These are phyloP conservation scores for Xylaria sp. DNA, from an alignment of 2,329 filamentous ascomycete species.

Conservation along the genomic window DNA sequence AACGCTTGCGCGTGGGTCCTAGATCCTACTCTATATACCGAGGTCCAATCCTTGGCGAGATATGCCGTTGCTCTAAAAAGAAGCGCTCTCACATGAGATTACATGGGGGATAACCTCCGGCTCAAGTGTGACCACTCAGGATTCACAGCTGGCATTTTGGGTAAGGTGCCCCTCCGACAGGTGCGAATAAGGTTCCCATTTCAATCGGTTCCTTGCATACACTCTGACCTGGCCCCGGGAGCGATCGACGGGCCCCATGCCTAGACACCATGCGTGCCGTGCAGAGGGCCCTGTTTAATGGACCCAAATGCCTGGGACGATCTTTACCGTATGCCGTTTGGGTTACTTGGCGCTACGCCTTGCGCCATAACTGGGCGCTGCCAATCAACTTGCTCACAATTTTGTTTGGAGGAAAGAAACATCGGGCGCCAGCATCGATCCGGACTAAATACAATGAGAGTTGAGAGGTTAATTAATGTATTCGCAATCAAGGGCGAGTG, in stretches of 20 bases:
- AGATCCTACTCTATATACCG: not conserved
- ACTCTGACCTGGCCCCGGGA: constrained; percentile 1
- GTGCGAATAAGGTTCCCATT: not conserved
- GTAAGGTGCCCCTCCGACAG: not conserved
- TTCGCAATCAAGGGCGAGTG: too few relatives aligned
- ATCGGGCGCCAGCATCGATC: constrained; percentile 2
- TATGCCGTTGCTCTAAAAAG: constrained; percentile 10
- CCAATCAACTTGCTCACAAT: not conserved
- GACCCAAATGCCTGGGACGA: constrained; percentile 14
- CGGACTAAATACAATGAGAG: not conserved
- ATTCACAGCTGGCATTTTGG: constrained; percentile 21
- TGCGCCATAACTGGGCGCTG: not conserved
- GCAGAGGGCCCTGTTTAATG: constrained; percentile 10
- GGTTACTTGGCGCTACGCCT: not conserved
- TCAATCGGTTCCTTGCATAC: constrained; percentile 26
- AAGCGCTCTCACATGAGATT: constrained; percentile 12
- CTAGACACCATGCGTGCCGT: constrained; percentile 11
- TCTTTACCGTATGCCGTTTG: constrained; percentile 10
- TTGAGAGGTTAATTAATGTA: not conserved
- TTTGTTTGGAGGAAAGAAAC: not conserved
- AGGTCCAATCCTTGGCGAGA: not conserved
- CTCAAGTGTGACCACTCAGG: constrained; percentile 11
- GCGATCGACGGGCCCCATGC: constrained; percentile 11
- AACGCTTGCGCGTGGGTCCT: not conserved
- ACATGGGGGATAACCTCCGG: constrained; percentile 14